These are phyloP conservation scores for Isatis lusitanica DNA, from an alignment of 441 rosid species.

Conservation along the genomic window DNA sequence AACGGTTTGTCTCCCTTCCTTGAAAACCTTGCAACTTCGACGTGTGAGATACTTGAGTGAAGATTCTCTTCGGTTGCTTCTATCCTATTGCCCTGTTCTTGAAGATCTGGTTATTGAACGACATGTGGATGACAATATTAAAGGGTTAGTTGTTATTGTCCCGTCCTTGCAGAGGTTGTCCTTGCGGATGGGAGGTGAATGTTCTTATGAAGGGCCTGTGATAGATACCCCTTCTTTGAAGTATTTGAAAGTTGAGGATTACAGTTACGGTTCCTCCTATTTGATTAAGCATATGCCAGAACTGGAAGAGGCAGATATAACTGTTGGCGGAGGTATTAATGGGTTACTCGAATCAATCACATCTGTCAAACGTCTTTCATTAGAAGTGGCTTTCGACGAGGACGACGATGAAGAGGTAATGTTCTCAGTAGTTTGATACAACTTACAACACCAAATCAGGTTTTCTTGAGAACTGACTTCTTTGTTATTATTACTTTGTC, in stretches of 20 bases:
- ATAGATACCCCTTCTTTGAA: background rate
- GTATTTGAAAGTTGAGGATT: background rate
- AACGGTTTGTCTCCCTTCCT: background rate
- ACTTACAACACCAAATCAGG: no score
- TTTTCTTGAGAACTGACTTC: no score
- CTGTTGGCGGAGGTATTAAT: background rate
- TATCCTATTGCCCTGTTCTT: background rate
- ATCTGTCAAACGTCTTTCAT: background rate
- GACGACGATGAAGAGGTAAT: background rate
- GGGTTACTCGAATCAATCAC: background rate
- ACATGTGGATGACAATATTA: background rate
- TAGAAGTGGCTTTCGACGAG: background rate
- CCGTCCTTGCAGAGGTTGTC: background rate
- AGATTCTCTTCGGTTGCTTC: background rate
- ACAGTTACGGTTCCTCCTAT: background rate
- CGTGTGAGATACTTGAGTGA: background rate
- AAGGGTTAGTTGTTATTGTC: background rate
- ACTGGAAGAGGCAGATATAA: background rate
- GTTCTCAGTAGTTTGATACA: background rate
- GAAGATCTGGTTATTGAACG: slow-evolving; percentile 3
- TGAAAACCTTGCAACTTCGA: background rate
- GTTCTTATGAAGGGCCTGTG: background rate
- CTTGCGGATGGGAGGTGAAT: background rate
- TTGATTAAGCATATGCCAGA: background rate
- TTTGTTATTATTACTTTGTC: background rate